Evolutionary conservation across 441 rosid genomes (phyloP).

Genomic region (Jatropha podagrica): DNA sequence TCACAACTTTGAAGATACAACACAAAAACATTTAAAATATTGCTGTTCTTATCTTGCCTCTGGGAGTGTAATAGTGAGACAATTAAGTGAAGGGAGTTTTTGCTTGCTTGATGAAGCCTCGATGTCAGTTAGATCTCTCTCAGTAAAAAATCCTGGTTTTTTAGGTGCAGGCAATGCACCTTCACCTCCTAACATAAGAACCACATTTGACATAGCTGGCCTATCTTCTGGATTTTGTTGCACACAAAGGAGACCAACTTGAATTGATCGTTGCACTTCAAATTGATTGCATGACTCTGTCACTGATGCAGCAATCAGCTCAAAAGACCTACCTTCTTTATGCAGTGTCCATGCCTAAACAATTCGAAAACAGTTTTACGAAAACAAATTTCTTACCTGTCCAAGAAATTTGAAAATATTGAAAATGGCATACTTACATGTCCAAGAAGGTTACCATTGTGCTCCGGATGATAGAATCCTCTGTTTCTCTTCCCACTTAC

Average conservation of each 20-base stretch:
- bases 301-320: background rate
- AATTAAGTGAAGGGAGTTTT: too few relatives aligned
- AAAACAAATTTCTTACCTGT: background rate
- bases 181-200: slow-evolving; percentile 38
- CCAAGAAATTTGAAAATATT: background rate
- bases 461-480: slow-evolving; percentile 30
- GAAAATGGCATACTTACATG: slow-evolving; percentile 26
- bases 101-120: slow-evolving; percentile 5
- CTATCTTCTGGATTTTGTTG: slow-evolving; percentile 35
- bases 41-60: too few relatives aligned
- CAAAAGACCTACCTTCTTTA: background rate
- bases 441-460: slow-evolving; percentile 37
- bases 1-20: too few relatives aligned
- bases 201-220: slow-evolving; percentile 42
- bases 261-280: slow-evolving; percentile 34
- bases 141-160: slow-evolving; percentile 35
- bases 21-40: too few relatives aligned
- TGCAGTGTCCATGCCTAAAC: background rate
- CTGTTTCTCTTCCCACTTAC: slow-evolving; percentile 32
- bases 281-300: background rate
- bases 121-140: background rate
- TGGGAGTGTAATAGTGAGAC: too few relatives aligned
- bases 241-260: slow-evolving; percentile 39
- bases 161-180: slow-evolving; percentile 29
- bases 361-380: background rate